phyloP scores from a whole-genome alignment of 192 early-diverging fungal genomes.

The Linnemannia zychae region DNA sequence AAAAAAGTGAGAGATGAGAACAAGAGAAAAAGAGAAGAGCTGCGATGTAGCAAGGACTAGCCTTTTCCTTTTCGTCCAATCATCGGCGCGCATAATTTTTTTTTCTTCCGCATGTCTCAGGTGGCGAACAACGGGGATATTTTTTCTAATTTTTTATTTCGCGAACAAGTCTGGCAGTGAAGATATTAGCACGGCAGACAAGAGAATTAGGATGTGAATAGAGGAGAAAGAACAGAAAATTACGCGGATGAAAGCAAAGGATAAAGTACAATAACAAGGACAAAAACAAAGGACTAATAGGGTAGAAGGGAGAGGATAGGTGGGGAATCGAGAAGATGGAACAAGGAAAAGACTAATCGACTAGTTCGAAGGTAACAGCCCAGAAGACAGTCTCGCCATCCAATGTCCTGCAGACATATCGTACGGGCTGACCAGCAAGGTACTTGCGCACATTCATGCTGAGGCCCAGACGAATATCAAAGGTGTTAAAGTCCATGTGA shows the following conservation, averaged over 20 bases:
- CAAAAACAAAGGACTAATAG: background rate
- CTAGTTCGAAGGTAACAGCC: slow-evolving; percentile 53
- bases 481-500: slow-evolving; percentile 59
- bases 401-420: slow-evolving; percentile 50
- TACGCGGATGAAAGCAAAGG: background rate
- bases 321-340: background rate
- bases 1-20: background rate
- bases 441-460: slow-evolving; percentile 51
- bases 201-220: background rate
- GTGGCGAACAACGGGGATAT: background rate
- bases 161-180: background rate
- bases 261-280: background rate
- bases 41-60: no score
- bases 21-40: background rate
- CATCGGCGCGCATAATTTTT: background rate
- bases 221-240: background rate
- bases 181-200: background rate
- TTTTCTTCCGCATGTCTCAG: background rate
- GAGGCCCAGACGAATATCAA: slow-evolving; percentile 44
- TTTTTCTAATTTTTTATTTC: background rate
- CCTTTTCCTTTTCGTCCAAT: background rate
- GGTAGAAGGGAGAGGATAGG: background rate
- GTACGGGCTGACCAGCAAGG: slow-evolving; percentile 45
- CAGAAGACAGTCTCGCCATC: slow-evolving; percentile 49
- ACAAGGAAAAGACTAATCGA: slow-evolving; percentile 18